These are phyloP conservation scores for Fusarium newnesense DNA, from an alignment of 2,329 filamentous ascomycete species.

Conservation along the genomic window DNA sequence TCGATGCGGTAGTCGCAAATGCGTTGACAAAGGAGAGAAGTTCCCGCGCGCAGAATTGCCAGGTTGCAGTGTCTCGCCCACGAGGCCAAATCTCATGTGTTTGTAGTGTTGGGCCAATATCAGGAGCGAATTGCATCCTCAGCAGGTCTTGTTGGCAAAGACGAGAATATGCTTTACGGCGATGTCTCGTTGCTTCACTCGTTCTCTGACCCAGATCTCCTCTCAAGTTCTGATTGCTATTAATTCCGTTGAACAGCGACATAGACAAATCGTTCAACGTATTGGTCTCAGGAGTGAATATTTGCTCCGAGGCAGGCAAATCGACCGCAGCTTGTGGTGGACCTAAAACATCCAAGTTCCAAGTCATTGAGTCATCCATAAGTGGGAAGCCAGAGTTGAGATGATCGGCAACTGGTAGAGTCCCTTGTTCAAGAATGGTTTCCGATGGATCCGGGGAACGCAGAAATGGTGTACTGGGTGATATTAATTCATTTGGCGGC, in stretches of 20 bases:
- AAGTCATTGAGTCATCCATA: background rate
- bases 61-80: slow-evolving; percentile 5
- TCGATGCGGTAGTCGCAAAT: slow-evolving; percentile 9
- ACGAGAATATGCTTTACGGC: background rate
- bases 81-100: slow-evolving; percentile 10
- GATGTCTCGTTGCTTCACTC: background rate
- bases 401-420: background rate
- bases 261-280: background rate
- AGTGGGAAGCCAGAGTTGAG: background rate
- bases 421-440: background rate
- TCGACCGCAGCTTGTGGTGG: background rate
- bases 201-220: background rate
- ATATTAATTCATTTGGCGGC: background rate
- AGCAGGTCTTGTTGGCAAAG: background rate
- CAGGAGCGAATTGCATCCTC: background rate
- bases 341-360: background rate
- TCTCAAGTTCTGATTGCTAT: background rate
- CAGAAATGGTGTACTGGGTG: background rate
- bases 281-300: background rate
- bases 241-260: background rate
- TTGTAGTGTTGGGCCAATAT: background rate
- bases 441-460: background rate
- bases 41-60: slow-evolving; percentile 16
- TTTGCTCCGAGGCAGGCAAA: background rate
- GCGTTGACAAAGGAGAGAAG: slow-evolving; percentile 3